phyloP scores from a whole-genome alignment of 768 basidiomycete species.

The Xerocomellus amylosporus region DNA sequence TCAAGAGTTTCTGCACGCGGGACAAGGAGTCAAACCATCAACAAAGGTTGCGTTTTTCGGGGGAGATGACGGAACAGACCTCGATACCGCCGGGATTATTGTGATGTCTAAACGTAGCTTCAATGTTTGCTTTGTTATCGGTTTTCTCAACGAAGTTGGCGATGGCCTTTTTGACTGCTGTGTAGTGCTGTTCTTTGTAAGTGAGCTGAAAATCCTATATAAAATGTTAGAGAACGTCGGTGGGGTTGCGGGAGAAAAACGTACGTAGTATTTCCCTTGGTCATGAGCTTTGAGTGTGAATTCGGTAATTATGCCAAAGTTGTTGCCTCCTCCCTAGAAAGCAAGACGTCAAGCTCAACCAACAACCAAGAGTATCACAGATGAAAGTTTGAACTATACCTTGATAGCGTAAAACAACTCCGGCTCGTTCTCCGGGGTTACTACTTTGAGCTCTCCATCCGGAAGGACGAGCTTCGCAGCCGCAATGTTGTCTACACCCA shows the following conservation, averaged over 20 bases:
- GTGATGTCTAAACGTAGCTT: constrained; percentile 3
- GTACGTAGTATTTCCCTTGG: constrained; percentile 9
- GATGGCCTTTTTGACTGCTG: constrained; percentile 6
- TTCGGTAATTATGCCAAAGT: constrained; percentile 29
- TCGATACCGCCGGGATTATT: not conserved
- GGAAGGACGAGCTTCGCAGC: constrained; percentile 30
- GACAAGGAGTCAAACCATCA: too few relatives aligned
- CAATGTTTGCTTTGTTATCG: constrained; percentile 9
- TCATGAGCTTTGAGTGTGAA: constrained; percentile 20
- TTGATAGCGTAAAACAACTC: constrained; percentile 2
- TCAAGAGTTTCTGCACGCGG: not conserved
- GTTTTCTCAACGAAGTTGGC: not conserved
- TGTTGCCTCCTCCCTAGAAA: constrained; percentile 24
- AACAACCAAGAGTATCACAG: not conserved
- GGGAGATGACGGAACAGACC: not conserved
- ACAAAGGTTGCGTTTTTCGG: not conserved
- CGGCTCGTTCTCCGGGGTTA: not conserved
- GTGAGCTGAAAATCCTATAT: constrained; percentile 3
- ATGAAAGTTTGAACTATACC: not conserved
- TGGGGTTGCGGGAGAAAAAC: not conserved
- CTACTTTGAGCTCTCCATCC: constrained; percentile 20
- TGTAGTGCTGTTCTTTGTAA: not conserved
- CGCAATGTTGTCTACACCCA: constrained; percentile 34
- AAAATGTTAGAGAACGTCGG: not conserved
- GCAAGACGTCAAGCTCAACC: not conserved